Conservation (phyloP, 2,329 filamentous ascomycete genomes). For the Xylaria sp. region DNA sequence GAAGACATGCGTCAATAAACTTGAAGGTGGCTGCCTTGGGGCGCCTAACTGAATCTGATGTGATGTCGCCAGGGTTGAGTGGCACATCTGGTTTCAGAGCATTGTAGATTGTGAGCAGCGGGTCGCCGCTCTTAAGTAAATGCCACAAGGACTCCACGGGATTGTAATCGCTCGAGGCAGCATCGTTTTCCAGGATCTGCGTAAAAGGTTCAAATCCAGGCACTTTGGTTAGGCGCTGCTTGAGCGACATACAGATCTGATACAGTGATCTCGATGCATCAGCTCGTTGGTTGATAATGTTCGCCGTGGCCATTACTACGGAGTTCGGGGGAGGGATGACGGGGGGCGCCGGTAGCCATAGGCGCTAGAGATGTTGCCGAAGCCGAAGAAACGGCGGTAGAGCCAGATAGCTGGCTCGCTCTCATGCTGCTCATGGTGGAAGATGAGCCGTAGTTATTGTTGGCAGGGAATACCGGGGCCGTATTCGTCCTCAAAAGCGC, state of each 20-base stretch:
- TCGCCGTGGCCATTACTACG: conserved; percentile 73
- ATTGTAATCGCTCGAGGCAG: conserved; percentile 59
- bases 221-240: conserved; percentile 74
- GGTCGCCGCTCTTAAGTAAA: conserved; percentile 75
- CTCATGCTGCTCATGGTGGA: conserved; percentile 50
- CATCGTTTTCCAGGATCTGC: conserved; percentile 63
- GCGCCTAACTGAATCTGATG: conserved; percentile 62
- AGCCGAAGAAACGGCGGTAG: conserved; percentile 46
- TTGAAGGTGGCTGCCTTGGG: conserved; percentile 87
- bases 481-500: conserved; percentile 53
- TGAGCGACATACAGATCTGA: conserved; percentile 85
- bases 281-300: conserved; percentile 96
- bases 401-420: conserved; percentile 58
- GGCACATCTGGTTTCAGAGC: conserved; percentile 65
- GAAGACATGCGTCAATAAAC: conserved; percentile 84
- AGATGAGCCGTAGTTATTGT: conserved; percentile 43
- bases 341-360: conserved; percentile 41
- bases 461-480: conserved; percentile 48
- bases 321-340: conserved; percentile 43
- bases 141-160: conserved; percentile 91
- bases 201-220: conserved; percentile 76
- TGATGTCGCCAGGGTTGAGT: conserved; percentile 59
- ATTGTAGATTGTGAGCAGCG: conserved; percentile 86
- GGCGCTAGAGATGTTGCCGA: conserved; percentile 49
- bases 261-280: conserved; percentile 89